Evolutionary conservation across 2,329 filamentous ascomycete species (phyloP), one percentile per base, ranked within the genome.

Genomic region (Chalara sp.): DNA sequence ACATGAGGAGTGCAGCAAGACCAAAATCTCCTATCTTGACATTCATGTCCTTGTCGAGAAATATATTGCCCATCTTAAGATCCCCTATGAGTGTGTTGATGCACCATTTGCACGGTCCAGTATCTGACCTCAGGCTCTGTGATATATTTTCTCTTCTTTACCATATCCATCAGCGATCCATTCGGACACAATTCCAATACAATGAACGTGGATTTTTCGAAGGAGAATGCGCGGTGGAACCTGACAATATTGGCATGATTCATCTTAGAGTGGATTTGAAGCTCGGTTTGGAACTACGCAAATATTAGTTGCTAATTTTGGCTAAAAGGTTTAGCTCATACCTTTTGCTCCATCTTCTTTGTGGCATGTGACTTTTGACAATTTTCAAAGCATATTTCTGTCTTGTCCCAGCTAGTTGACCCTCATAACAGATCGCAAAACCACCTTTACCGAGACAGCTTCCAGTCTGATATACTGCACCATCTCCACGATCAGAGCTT

Each of bases 191-290:
- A 75, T 67, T 99, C 92, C 31, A 99, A 78, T 44, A 97, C 87
- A 46, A 99, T 87, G 63, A 95, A 99, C 52, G 93, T 97, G 67
- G 85, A 91, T 57, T 81, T 84, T 58, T 89, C 79, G 68, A 91
- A 95, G 10, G 91, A 87, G 66, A 99, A 99, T 33, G 93, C 93
- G 60, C 92, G 84, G 63, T 95, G 83, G 68, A 99, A 99, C 61
- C 92, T 87, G 56, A 99, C 93, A 58, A 99, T 92, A 67, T 96
- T 96, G 48, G 87, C 87, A 65, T 99, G 93, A 52, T 85, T 84
- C 83, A 99, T 92, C 67, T 97, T 99, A 42, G 93, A 96, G 71
- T 99, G 93, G 54, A 99, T 96, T 70, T 97, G 92, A 6, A 99
- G 80, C 69, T 99, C 93, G 28, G 81, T 81, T 81, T 84, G 81